Base-by-base conservation (phyloP, 768 basidiomycete species). In the Suillus ampliporus region DNA sequence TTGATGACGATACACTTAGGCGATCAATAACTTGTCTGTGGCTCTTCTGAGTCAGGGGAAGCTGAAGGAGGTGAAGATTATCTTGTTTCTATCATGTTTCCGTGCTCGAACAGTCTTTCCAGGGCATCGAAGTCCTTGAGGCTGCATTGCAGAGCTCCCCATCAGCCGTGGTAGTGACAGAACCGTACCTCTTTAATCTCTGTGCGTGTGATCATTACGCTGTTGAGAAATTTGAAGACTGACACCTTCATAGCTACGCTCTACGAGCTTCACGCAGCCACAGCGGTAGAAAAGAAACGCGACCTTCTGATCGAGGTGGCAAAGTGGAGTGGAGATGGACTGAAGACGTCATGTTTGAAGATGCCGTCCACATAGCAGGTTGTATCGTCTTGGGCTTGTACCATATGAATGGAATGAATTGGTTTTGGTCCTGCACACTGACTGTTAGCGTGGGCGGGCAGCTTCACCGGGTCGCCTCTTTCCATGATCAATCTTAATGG, bases 261-360 rank as follows among this genome's bases (percentile, higher is more conserved):
- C 31, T 94, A 94, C 67, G 92, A 95, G 70, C 83, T 95, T 52
- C 88, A 88, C 31, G 91, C 92, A 3, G 80, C 86, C 1, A 84
- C 85, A 1, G 89, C 90, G 3, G 81, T 86, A 59, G 89, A 91
- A 63, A 92, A 90, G 75, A 95, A 94, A 73, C 85, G 87, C 47
- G 84, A 86, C 26, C 78, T 94, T 37, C 78, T 94, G 34, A 67
- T 91, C 15, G 88, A 92, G 64, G 91, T 92, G 0, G 88, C 91
- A 15, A 90, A 90, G 71, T 94, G 91, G 91, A 91, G 90, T 64
- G 92, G 92, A 4, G 92, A 95, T 73, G 93, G 92, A 1, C 73
- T 94, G 68, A 87, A 83, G 67, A 86, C 89, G 21, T 84, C 85
- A 40, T 92, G 90, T 71, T 77, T 94, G 69, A 94, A 94, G 76